Evolutionary conservation across 768 basidiomycete species (phyloP).

Genomic region (Leccinellum albellum): DNA sequence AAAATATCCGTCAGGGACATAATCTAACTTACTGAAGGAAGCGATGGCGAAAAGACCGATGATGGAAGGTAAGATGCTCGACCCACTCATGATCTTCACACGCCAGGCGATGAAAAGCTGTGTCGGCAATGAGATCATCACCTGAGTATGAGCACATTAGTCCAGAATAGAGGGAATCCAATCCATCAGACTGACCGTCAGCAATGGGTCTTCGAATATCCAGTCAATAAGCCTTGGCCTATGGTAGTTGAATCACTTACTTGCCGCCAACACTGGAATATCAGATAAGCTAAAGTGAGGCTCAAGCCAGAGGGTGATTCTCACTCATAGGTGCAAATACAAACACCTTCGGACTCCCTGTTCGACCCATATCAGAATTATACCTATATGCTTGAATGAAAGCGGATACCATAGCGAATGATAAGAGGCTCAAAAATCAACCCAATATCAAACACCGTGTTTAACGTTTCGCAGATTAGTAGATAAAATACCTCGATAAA

Average conservation of each 20-base stretch:
- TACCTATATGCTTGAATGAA: neutral
- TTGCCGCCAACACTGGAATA: constrained; percentile 6
- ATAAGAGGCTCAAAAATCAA: constrained; percentile 49
- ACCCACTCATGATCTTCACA: constrained; percentile 34
- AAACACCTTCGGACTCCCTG: constrained; percentile 11
- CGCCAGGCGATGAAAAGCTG: constrained; percentile 49
- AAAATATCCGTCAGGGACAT: neutral
- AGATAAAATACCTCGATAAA: constrained; percentile 36
- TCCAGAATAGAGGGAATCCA: neutral
- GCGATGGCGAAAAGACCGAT: constrained; percentile 16
- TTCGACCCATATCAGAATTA: constrained; percentile 22
- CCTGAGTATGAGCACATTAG: constrained; percentile 26
- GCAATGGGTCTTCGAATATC: constrained; percentile 36
- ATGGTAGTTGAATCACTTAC: constrained; percentile 3
- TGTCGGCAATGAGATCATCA: constrained; percentile 40
- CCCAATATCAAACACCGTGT: constrained; percentile 41
- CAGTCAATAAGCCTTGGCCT: neutral
- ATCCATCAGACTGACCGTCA: constrained; percentile 35
- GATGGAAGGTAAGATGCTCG: constrained; percentile 22
- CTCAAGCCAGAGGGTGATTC: neutral
- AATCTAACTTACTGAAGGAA: constrained; percentile 7
- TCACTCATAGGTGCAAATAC: neutral
- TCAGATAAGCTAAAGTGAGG: neutral
- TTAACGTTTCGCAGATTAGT: constrained; percentile 47
- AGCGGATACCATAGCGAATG: constrained; percentile 39